Conservation (phyloP, 1,139 yeast genomes). For the Geotrichum reessii region DNA sequence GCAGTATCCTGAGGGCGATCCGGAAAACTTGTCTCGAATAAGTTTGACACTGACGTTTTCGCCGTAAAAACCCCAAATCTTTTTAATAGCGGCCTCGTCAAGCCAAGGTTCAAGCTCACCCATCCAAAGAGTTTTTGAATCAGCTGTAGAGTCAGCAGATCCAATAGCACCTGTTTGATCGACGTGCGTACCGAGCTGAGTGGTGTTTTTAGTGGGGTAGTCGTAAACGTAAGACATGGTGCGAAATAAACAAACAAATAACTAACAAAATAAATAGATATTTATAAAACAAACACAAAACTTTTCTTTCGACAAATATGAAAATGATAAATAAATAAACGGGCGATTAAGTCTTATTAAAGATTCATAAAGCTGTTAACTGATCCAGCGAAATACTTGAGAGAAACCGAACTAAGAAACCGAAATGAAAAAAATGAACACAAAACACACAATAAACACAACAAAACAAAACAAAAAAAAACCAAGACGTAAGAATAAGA, state of each 20-base stretch:
- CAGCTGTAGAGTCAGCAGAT: not conserved
- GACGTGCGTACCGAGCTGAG: not conserved
- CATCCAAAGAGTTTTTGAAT: slow-evolving; percentile 66
- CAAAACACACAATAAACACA: slow-evolving; percentile 2
- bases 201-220: slow-evolving; percentile 2
- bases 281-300: not conserved
- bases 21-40: slow-evolving; percentile 48
- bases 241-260: not conserved
- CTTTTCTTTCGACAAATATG: not conserved
- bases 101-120: slow-evolving; percentile 87
- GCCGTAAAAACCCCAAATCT: slow-evolving; percentile 59
- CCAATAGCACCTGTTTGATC: not conserved
- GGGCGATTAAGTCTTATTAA: not conserved
- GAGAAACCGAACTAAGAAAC: slow-evolving; percentile 1
- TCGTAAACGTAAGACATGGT: slow-evolving; percentile 14
- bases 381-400: not conserved
- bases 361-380: not conserved
- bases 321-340: not conserved
- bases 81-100: slow-evolving; percentile 63
- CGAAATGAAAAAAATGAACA: slow-evolving; percentile 3
- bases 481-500: not conserved
- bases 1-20: slow-evolving; percentile 68
- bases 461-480: not conserved
- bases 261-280: slow-evolving; percentile 1
- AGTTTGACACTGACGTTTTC: slow-evolving; percentile 53